These are phyloP conservation scores for Saturnispora hagleri DNA, from an alignment of 805 yeast species.

Conservation along the genomic window DNA sequence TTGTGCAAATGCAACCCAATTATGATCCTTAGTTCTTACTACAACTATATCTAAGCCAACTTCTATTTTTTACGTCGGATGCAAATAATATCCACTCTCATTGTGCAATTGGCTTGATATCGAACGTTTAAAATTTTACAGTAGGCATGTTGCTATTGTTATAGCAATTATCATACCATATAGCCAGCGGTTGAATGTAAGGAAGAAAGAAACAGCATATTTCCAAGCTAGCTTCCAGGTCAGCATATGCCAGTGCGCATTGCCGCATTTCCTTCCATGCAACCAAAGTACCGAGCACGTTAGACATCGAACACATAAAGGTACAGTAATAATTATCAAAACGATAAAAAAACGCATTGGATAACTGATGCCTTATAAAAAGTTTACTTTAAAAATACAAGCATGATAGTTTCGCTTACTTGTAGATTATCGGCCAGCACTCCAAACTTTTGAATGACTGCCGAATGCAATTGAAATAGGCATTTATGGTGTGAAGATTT, in stretches of 20 bases:
- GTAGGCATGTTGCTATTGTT: neutral
- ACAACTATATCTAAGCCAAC: too few relatives aligned
- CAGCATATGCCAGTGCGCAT: neutral
- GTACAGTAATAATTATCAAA: too few relatives aligned
- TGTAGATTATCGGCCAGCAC: too few relatives aligned
- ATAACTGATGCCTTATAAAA: too few relatives aligned
- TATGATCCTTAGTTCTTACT: neutral
- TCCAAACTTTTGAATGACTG: too few relatives aligned
- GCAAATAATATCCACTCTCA: neutral
- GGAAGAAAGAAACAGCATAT: neutral
- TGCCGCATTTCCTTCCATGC: neutral
- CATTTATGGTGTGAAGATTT: too few relatives aligned
- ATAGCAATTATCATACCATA: neutral
- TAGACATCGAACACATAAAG: too few relatives aligned
- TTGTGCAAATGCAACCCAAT: neutral
- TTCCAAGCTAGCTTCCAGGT: neutral
- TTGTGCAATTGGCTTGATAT: neutral
- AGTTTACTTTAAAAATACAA: too few relatives aligned
- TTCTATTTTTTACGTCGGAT: too few relatives aligned
- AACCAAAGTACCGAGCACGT: neutral
- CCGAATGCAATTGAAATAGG: too few relatives aligned
- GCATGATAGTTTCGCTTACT: too few relatives aligned
- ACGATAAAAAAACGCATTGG: too few relatives aligned
- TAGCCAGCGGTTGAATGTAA: neutral
- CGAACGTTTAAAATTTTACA: neutral